phyloP scores from a whole-genome alignment of 78 protist genomes.

The Isochrysis galbana region DNA sequence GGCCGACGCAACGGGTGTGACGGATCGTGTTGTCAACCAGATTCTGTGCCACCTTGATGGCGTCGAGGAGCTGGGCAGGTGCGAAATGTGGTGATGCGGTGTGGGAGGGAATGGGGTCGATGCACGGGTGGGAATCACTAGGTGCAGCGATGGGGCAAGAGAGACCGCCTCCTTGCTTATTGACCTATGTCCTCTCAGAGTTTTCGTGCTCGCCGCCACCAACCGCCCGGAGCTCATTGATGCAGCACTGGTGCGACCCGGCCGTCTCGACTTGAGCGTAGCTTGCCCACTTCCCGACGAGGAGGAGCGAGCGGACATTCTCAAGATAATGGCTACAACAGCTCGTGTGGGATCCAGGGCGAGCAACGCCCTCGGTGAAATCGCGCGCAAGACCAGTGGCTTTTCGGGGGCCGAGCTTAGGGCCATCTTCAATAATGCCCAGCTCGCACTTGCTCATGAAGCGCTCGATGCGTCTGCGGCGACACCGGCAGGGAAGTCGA shows the following conservation, averaged over 20 bases:
- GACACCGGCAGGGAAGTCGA: neutral
- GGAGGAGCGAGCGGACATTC: slow-evolving; percentile 56
- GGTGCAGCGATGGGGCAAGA: too few species aligned
- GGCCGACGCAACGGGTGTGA: slow-evolving; percentile 63
- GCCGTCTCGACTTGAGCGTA: slow-evolving; percentile 81
- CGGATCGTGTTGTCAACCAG: slow-evolving; percentile 94
- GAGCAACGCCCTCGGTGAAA: neutral
- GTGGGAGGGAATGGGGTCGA: too few species aligned
- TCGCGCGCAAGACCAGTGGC: neutral
- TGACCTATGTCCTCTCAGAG: neutral
- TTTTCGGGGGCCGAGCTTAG: slow-evolving; percentile 72
- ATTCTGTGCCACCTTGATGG: slow-evolving; percentile 90
- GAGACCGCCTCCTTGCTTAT: too few species aligned
- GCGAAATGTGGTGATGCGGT: too few species aligned
- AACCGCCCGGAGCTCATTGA: slow-evolving; percentile 78
- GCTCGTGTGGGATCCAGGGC: neutral
- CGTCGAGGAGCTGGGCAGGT: slow-evolving; percentile 70
- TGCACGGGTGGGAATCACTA: too few species aligned
- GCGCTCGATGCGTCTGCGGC: neutral
- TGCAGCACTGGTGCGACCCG: slow-evolving; percentile 95
- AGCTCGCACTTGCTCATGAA: slow-evolving; percentile 52
- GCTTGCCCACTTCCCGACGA: slow-evolving; percentile 65
- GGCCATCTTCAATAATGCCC: slow-evolving; percentile 62
- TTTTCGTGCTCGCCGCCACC: slow-evolving; percentile 86
- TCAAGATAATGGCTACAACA: slow-evolving; percentile 36